Evolutionary conservation across 2,329 filamentous ascomycete species (phyloP), one percentile per base, ranked within the genome.

Genomic region (Dendrostoma leiphaemia): DNA sequence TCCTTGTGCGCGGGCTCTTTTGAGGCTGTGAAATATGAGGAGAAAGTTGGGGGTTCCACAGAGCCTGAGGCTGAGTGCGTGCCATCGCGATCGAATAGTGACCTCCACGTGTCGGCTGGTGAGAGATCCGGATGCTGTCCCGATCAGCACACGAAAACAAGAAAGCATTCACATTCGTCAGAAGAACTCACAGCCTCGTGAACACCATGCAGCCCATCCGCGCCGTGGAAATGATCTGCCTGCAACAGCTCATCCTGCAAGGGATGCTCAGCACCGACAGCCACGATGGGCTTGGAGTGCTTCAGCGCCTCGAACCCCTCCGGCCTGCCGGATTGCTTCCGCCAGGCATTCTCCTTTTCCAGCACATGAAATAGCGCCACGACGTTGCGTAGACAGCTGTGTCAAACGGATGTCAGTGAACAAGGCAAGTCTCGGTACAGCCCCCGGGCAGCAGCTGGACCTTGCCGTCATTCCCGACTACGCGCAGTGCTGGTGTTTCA

Each of bases 281-380:
- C 91, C 29, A 99, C 84, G 37, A 95, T 78, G 7, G 92, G 93
- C 71, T 90, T 95, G 69, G 76, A 84, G 13, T 81, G 78, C 61
- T 81, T 83, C 70, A 97, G 74, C 7, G 84, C 79, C 48, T 85
- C 86, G 63, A 91, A 97, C 1, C 90, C 89, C 52, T 86, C 78
- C 1, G 82, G 72, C 52, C 78, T 81, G 17, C 88, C 88, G 38
- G 84, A 81, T 12, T 82, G 74, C 66, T 83, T 84, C 59, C 94
- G 83, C 92, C 92, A 97, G 61, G 83, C 80, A 62, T 91, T 79
- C 73, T 99, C 94, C 67, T 91, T 90, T 61, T 96, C 91, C 50
- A 99, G 81, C 55, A 96, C 87, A 65, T 97, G 88, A 74, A 99
- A 97, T 58, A 97, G 78, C 23, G 91, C 89, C 35, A 97, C 86